Conservation (phyloP, 2,329 filamentous ascomycete genomes). For the Lojkania enalia region DNA sequence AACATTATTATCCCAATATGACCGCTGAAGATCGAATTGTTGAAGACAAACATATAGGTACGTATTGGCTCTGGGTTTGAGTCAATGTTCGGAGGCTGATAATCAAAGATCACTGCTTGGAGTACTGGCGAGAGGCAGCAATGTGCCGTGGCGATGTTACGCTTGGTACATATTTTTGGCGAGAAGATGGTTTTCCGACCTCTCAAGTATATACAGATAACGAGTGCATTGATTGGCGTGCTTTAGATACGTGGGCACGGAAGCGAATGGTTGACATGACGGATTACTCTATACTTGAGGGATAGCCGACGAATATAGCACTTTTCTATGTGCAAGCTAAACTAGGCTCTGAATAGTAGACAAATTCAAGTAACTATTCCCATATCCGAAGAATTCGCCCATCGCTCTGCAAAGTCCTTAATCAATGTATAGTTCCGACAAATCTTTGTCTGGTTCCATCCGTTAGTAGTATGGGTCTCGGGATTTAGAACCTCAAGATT, state of each 20-base stretch:
- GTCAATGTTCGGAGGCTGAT: not conserved
- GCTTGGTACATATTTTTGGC: no score
- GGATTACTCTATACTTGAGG: not conserved
- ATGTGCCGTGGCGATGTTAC: no score
- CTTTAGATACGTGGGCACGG: no score
- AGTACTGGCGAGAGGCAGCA: slow-evolving; percentile 9
- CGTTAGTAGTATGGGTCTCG: slow-evolving; percentile 8
- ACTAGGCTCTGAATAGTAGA: not conserved
- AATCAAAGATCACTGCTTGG: slow-evolving; percentile 16
- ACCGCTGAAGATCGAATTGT: slow-evolving; percentile 2
- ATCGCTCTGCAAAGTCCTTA: no score
- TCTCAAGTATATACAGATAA: no score
- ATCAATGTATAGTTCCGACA: slow-evolving; percentile 15
- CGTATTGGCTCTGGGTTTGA: not conserved
- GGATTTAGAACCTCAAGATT: slow-evolving; percentile 14
- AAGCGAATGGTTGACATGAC: no score
- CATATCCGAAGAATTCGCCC: no score
- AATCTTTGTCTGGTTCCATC: slow-evolving; percentile 11
- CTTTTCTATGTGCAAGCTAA: not conserved
- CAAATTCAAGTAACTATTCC: slow-evolving; percentile 8
- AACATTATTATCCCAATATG: slow-evolving; percentile 10
- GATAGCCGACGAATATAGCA: not conserved
- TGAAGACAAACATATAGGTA: slow-evolving; percentile 12
- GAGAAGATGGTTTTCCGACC: no score
- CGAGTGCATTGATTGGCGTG: no score